Evolutionary conservation across 1,284 basidiomycete species (phyloP).

Genomic region (Anthracocystis walkeri): DNA sequence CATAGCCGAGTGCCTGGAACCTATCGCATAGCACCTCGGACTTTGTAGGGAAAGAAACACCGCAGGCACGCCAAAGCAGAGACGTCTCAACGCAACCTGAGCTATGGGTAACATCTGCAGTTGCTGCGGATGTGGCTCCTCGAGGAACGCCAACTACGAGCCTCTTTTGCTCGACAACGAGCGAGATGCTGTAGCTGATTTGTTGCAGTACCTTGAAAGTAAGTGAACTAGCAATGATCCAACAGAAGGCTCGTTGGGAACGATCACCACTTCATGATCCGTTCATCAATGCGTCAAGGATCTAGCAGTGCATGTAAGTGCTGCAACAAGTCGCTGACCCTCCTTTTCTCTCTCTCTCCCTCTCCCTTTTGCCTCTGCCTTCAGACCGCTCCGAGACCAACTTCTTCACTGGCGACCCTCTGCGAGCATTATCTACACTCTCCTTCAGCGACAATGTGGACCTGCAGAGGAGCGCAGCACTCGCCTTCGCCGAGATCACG

Average conservation of each 20-base stretch:
- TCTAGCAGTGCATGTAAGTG: not conserved
- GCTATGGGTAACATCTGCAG: constrained; percentile 67
- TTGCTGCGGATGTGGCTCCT: constrained; percentile 54
- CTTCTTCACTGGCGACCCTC: constrained; percentile 76
- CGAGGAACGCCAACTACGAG: constrained; percentile 73
- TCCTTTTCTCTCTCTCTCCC: not conserved
- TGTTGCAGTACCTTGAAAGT: constrained; percentile 98
- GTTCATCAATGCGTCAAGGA: not conserved
- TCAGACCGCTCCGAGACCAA: constrained; percentile 69
- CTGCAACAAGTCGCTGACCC: not conserved
- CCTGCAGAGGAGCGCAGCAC: constrained; percentile 94
- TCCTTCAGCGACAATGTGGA: constrained; percentile 99
- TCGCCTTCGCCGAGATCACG: constrained; percentile 99
- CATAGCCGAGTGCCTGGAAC: not conserved
- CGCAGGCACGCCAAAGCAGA: not conserved
- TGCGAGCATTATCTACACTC: constrained; percentile 92
- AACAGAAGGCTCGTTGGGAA: not conserved
- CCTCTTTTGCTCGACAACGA: constrained; percentile 96
- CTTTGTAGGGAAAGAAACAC: too few species aligned
- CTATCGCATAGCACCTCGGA: not conserved
- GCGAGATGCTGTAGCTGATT: constrained; percentile 96
- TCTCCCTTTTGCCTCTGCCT: not conserved
- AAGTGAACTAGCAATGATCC: constrained; percentile 38
- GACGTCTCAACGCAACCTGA: constrained; percentile 3
- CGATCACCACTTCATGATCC: too few species aligned